These are phyloP conservation scores for Immersiporthe knoxdaviesiana DNA, from an alignment of 2,329 filamentous ascomycete species.

Conservation along the genomic window DNA sequence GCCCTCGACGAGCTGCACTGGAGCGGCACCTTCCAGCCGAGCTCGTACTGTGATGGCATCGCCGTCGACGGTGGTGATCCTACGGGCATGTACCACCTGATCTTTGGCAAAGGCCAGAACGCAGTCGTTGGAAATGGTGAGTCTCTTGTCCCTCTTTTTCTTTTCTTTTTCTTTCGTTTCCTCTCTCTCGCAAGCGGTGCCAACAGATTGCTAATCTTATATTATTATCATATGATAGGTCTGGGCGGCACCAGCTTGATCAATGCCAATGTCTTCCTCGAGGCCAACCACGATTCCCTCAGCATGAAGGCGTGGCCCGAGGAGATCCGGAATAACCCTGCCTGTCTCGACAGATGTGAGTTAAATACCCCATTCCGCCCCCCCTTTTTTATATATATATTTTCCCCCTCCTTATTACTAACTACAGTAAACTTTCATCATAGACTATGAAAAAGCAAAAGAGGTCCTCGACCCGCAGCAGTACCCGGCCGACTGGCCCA, in stretches of 20 bases:
- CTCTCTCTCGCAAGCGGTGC: background rate
- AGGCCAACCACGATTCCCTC: slow-evolving; percentile 59
- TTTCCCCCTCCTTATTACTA: too few species aligned
- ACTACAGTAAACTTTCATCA: background rate
- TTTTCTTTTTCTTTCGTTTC: too few species aligned
- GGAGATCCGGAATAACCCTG: slow-evolving; percentile 52
- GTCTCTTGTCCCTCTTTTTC: slow-evolving; percentile 25
- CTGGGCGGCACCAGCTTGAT: slow-evolving; percentile 69
- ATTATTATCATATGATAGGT: slow-evolving; percentile 40
- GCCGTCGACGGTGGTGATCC: slow-evolving; percentile 54
- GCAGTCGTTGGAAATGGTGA: slow-evolving; percentile 62
- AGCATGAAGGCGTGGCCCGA: slow-evolving; percentile 60
- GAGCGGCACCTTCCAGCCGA: slow-evolving; percentile 56
- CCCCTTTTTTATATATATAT: too few species aligned
- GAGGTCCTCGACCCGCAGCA: slow-evolving; percentile 60
- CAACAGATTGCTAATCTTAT: background rate
- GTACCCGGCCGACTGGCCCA: slow-evolving; percentile 62
- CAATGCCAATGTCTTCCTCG: slow-evolving; percentile 69
- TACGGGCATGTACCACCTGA: slow-evolving; percentile 66
- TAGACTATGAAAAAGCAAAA: slow-evolving; percentile 61
- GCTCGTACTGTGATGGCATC: slow-evolving; percentile 43
- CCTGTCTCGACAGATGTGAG: slow-evolving; percentile 54
- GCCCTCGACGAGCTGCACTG: slow-evolving; percentile 57
- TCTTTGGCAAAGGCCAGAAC: slow-evolving; percentile 66
- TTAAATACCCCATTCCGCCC: slow-evolving; percentile 15